Percentiles rank a stretch among this genome's conserved stretches.
These are phyloP conservation scores for Rhodomyrtus tomentosa DNA, from an alignment of 345 rosid species.

Conservation along the genomic window DNA sequence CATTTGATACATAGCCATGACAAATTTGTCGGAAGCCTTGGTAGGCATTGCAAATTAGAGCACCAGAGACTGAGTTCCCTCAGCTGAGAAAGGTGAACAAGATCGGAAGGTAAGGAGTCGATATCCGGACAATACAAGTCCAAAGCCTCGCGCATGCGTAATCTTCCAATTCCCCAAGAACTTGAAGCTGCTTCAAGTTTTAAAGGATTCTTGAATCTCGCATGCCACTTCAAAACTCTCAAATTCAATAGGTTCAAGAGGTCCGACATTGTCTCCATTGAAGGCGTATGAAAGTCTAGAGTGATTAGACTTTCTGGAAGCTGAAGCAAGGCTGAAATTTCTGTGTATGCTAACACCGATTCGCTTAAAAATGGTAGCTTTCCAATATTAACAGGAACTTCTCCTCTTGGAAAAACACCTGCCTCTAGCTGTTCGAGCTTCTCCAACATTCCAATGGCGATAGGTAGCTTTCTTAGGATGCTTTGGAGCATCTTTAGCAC, in stretches of 20 bases:
- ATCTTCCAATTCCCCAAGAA: not conserved
- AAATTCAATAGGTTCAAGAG: not conserved
- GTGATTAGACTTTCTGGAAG: not conserved
- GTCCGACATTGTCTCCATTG: not conserved
- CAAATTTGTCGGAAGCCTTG: not conserved
- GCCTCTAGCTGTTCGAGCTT: not conserved
- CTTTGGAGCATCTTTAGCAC: rapidly evolving
- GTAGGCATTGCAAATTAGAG: not conserved
- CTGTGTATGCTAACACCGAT: rapidly evolving
- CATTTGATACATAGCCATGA: rapidly evolving
- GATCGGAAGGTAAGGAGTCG: not conserved
- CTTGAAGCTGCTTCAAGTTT: not conserved
- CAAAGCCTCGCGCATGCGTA: not conserved
- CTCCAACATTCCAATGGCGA: not conserved
- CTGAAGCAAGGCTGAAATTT: not conserved
- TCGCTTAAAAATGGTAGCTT: not conserved
- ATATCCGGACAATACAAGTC: not conserved
- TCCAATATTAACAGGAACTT: not conserved
- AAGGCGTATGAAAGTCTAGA: too few relatives aligned
- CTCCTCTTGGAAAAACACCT: not conserved
- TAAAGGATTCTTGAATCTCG: not conserved
- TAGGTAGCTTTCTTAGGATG: not conserved
- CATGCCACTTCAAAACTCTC: not conserved
- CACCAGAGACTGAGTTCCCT: not conserved
- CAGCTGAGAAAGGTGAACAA: not conserved